Percentiles rank a stretch among this genome's conserved stretches.
These are phyloP conservation scores for Trichoderma koningiopsis DNA, from an alignment of 2,329 filamentous ascomycete species.

Conservation along the genomic window DNA sequence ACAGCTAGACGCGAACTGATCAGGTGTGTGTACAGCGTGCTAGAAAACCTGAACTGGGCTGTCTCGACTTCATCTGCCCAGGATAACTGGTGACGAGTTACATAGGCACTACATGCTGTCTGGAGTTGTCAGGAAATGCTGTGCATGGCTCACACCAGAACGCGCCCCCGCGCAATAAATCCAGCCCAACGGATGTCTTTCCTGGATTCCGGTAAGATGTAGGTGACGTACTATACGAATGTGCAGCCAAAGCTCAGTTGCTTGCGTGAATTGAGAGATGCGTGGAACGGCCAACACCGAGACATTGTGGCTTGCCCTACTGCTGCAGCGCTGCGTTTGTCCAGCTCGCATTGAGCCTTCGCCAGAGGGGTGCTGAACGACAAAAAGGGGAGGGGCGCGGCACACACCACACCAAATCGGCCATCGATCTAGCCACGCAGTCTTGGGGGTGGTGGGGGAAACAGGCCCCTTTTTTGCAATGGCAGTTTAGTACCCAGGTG, in stretches of 20 bases:
- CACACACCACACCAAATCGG: constrained; percentile 20
- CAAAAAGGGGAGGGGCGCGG: neutral
- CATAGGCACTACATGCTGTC: neutral
- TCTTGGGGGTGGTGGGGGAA: constrained; percentile 1
- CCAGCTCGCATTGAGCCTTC: neutral
- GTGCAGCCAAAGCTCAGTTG: neutral
- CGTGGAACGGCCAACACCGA: constrained; percentile 1
- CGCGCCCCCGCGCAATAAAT: constrained; percentile 8
- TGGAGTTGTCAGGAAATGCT: constrained; percentile 2
- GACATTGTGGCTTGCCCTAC: neutral
- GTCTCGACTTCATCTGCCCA: neutral
- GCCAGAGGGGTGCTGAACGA: neutral
- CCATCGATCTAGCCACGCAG: constrained; percentile 18
- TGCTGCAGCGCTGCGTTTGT: constrained; percentile 1
- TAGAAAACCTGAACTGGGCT: constrained; percentile 4
- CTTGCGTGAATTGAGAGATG: neutral
- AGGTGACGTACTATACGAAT: constrained; percentile 16
- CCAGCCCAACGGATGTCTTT: neutral
- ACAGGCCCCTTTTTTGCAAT: neutral
- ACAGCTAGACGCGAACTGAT: constrained; percentile 10
- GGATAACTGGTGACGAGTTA: constrained; percentile 6
- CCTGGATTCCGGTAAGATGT: constrained; percentile 22
- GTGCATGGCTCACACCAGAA: constrained; percentile 18
- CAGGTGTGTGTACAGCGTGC: neutral
- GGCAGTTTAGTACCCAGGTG: neutral